These are phyloP conservation scores for Solanum commersonii DNA, from an alignment of 257 asterid genomes.

Conservation along the genomic window DNA sequence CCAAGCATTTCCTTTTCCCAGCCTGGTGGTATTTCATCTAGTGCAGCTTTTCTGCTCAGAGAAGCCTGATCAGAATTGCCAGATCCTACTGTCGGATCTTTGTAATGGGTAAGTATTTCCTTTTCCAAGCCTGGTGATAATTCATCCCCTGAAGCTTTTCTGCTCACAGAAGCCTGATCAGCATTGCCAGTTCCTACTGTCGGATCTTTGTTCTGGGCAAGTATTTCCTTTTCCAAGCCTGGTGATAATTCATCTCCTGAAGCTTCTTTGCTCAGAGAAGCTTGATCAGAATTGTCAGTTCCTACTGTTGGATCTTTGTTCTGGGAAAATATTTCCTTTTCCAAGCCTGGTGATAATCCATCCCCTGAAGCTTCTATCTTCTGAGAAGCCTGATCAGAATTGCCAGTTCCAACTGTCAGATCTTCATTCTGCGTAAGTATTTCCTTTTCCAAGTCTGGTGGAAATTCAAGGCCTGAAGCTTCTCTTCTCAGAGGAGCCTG, in stretches of 20 bases:
- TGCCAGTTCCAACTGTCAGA: neutral
- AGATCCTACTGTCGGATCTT: neutral
- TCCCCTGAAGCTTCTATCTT: neutral
- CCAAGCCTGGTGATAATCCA: neutral
- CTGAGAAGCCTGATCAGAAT: neutral
- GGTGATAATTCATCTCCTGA: neutral
- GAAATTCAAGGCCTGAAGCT: neutral
- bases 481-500: neutral
- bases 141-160: neutral
- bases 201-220: neutral
- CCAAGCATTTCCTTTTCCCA: neutral
- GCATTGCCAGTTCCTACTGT: neutral
- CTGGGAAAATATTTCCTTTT: neutral
- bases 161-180: neutral
- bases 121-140: neutral
- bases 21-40: neutral
- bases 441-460: constrained; percentile 10
- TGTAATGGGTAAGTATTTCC: neutral
- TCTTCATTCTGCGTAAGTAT: neutral
- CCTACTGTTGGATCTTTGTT: neutral
- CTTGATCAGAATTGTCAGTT: neutral
- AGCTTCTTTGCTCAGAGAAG: neutral
- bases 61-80: neutral
- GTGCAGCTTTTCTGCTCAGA: neutral
- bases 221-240: neutral